Evolutionary conservation across 2,329 filamentous ascomycete species (phyloP), one percentile per base, ranked within the genome.

Genomic region (Penicillium sp.): DNA sequence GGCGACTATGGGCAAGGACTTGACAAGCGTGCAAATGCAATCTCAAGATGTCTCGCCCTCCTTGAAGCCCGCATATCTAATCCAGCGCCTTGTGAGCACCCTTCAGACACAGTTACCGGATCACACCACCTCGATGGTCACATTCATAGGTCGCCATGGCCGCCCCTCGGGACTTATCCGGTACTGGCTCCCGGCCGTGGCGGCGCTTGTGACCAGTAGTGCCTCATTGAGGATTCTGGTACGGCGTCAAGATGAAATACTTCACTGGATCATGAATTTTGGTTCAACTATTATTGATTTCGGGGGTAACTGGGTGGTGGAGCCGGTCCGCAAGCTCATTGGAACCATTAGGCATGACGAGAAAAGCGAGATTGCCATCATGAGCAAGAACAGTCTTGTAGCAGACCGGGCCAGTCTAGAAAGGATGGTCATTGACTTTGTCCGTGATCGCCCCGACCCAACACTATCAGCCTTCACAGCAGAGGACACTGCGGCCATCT

Each of bases 371-470:
- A 90, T 98, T 48, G 92, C 90, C 30, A 85, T 98, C 49, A 92
- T 98, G 84, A 95, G 88, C 67, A 85, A 87, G 42, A 84, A 90
- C 50, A 95, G 88, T 50, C 75, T 98, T 14, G 82, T 84, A 60
- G 88, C 89, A 1, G 92, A 98, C 60, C 80, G 87, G 20, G 86
- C 88, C 37, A 95, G 88, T 57, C 70, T 98, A 20, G 90, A 98
- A 63, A 82, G 92, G 32, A 98, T 98, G 92, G 93, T 98, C 3
- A 83, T 98, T 25, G 92, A 96, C 51, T 98, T 98, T 68, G 85
- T 89, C 3, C 69, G 82, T 7, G 88, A 95, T 52, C 87, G 88
- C 55, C 84, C 86, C 1, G 73, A 78, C 23, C 40, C 45, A 67
- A 73, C 12, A 55, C 59, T 18, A 70, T 71, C 6, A 71, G 71